A percentile compares a stretch with the other conserved stretches of the same genome.
Conservation (phyloP, 2,329 filamentous ascomycete species). For the Cladophialophora psammophila region DNA sequence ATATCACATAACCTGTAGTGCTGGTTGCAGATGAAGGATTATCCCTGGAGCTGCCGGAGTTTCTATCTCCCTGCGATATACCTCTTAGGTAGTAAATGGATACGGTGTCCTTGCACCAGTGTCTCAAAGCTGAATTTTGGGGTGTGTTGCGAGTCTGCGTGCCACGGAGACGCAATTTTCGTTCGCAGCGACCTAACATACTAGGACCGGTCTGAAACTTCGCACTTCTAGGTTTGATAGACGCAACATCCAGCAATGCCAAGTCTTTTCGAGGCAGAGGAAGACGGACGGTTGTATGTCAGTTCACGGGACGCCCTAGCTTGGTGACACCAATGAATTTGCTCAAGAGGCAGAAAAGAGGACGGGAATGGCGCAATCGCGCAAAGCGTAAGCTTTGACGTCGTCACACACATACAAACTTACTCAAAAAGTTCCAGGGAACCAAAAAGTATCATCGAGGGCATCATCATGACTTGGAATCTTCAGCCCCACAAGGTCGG, state of each 20-base stretch:
- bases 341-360: not conserved
- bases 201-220: not conserved
- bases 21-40: not conserved
- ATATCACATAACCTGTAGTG: not conserved
- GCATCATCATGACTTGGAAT: not conserved
- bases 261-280: not conserved
- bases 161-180: not conserved
- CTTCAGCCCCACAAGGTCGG: conserved; percentile 10
- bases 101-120: not conserved
- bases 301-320: not conserved
- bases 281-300: not conserved
- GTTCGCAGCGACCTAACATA: not conserved
- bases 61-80: not conserved
- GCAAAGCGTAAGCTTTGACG: not conserved
- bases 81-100: not conserved
- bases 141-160: not conserved
- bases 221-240: not conserved
- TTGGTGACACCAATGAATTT: conserved; percentile 1
- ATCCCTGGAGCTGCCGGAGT: conserved; percentile 6
- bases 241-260: not conserved
- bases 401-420: not conserved
- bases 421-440: not conserved
- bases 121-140: conserved; percentile 8
- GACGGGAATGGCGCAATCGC: not conserved
- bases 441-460: not conserved